Conservation (phyloP, 2,329 filamentous ascomycete species). For the Sporothrix curviconia region DNA sequence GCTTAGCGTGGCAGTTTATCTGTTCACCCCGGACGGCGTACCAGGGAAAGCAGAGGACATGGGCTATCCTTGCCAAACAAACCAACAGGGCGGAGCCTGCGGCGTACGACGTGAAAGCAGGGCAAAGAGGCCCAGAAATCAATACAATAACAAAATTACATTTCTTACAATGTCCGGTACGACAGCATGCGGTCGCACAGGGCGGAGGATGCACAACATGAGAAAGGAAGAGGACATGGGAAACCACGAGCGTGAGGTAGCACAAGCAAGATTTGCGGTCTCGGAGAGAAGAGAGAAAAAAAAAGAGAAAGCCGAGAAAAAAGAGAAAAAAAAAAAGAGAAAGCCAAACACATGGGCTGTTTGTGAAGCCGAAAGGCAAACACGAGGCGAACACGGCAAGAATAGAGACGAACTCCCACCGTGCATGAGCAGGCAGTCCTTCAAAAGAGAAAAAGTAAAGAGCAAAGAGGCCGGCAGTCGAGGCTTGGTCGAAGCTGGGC, state of each 20-base stretch:
- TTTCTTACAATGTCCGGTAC: constrained; percentile 5
- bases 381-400: too few species aligned
- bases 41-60: too few species aligned
- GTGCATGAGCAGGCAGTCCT: too few species aligned
- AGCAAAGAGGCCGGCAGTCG: too few species aligned
- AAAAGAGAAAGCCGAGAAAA: not conserved
- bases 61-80: not conserved
- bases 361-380: too few species aligned
- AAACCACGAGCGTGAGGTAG: not conserved
- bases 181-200: not conserved
- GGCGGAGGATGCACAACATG: not conserved
- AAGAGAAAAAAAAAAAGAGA: not conserved
- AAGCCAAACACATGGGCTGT: not conserved
- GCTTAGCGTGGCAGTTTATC: not conserved
- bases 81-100: not conserved
- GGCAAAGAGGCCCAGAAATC: too few species aligned
- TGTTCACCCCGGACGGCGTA: too few species aligned
- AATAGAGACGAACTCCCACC: too few species aligned
- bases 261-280: not conserved
- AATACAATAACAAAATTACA: too few species aligned
- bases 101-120: too few species aligned
- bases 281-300: not conserved
- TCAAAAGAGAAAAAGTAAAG: too few species aligned
- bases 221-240: not conserved
- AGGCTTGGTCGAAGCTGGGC: too few species aligned